These are phyloP conservation scores for Peronospora destructor DNA, from an alignment of 352 stramenopile genomes.

Conservation along the genomic window DNA sequence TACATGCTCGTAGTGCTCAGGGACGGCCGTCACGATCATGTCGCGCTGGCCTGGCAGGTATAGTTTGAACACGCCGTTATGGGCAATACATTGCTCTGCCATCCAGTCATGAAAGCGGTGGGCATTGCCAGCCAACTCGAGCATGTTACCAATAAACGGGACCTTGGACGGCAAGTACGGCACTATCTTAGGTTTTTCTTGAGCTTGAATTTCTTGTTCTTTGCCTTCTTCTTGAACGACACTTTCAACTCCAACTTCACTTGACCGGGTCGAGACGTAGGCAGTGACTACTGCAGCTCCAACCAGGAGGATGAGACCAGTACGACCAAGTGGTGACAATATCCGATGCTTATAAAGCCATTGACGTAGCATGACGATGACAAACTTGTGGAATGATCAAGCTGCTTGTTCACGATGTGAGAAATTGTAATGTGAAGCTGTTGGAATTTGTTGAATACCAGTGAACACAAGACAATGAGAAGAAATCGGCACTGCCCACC, in stretches of 20 bases:
- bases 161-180: conserved; percentile 31
- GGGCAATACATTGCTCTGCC: conserved; percentile 29
- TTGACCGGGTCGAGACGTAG: conserved; percentile 19
- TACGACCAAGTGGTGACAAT: conserved; percentile 18
- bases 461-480: not conserved
- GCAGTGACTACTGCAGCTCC: conserved; percentile 20
- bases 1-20: conserved; percentile 49
- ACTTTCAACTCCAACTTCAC: conserved; percentile 3
- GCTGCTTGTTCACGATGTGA: conserved; percentile 4
- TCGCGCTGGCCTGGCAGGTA: conserved; percentile 31
- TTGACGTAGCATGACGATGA: conserved; percentile 18
- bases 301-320: conserved; percentile 18
- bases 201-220: not conserved
- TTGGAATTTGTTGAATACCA: not conserved
- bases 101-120: conserved; percentile 37
- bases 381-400: not conserved
- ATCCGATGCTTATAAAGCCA: conserved; percentile 21
- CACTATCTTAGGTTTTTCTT: conserved; percentile 18
- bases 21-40: conserved; percentile 35
- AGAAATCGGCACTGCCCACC: not conserved
- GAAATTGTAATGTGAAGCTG: conserved; percentile 16
- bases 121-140: conserved; percentile 22
- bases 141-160: conserved; percentile 31
- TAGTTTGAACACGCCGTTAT: conserved; percentile 31
- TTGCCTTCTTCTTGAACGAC: not conserved